Base-by-base conservation (phyloP, 192 early-diverging fungal species). In the Coemansia sp. region DNA sequence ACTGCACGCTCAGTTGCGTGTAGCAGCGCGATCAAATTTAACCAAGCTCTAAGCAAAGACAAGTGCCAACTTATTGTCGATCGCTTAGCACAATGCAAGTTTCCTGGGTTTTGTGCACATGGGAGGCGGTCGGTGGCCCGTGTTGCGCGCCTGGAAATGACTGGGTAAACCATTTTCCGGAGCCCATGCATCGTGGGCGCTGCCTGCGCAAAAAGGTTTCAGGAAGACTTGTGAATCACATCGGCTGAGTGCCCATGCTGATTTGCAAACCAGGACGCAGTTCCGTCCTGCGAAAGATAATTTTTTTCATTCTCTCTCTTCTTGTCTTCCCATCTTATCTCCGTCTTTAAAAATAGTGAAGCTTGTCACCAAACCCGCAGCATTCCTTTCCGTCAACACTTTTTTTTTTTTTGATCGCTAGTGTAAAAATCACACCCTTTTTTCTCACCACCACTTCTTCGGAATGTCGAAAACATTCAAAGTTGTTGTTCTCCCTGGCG, bases 401-500 rank as follows among this genome's bases (percentile, higher is more conserved):
- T 57, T 66, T 53, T 53, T 53, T 53, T 27, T 27, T 3, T 57
- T 53, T 36, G 57, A 58, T 62, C 27, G 39, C 59, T n/a, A 36
- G 50, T 33, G 25, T 24, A 51, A 24, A 61, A 32, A 22, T 27
- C 46, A 33, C 36, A 25, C 64, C 42, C 51, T 36, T 20, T 57
- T n/a, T 65, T 22, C 17, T 36, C 51, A 39, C 23, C 21, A 54
- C 51, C 6, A 3, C 30, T 54, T 10, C 29, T 10, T 59, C 42
- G 56, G 53, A 25, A 82, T 82, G 79, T 55, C 80, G 32, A 78
- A 77, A 57, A 61, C 77, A 36, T 79, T 70, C 68, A 85, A 85
- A 57, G 85, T 92, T 57, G 89, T 93, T 22, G 86, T 94, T 50
- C 85, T 95, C 56, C 89, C 92, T 65, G 96, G 96, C 62, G 97